Percentiles rank a stretch among this genome's conserved stretches.
Conservation (phyloP, 495 filamentous ascomycete genomes). For the Podospora appendiculata region DNA sequence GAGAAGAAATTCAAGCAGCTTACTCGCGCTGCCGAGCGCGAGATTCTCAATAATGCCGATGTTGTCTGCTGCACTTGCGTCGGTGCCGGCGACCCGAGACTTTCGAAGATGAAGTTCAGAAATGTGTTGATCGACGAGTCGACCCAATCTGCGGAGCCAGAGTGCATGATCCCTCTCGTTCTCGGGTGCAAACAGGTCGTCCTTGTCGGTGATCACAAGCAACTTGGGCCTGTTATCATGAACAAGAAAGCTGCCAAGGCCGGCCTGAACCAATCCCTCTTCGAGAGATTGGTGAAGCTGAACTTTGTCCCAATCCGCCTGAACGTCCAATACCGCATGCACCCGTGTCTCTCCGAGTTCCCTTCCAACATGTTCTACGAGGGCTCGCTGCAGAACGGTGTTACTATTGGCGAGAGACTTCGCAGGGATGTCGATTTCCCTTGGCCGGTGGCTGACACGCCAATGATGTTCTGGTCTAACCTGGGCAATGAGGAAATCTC, state of each 20-base stretch:
- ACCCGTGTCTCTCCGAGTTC: slow-evolving; percentile 95
- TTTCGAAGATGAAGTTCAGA: slow-evolving; percentile 94
- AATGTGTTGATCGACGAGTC: slow-evolving; percentile 98
- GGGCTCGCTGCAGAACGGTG: slow-evolving; percentile 92
- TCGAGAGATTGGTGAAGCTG: slow-evolving; percentile 91
- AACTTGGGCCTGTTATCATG: slow-evolving; percentile 98
- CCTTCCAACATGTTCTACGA: slow-evolving; percentile 99
- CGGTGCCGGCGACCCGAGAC: slow-evolving; percentile 90
- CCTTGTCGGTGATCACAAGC: slow-evolving; percentile 95
- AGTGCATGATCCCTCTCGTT: slow-evolving; percentile 98
- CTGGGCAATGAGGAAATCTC: slow-evolving; percentile 97
- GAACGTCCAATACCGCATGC: slow-evolving; percentile 99
- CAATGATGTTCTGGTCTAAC: slow-evolving; percentile 99
- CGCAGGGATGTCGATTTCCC: slow-evolving; percentile 96
- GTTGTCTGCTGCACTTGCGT: slow-evolving; percentile 99
- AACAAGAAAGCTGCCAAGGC: slow-evolving; percentile 99
- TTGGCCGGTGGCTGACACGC: slow-evolving; percentile 87
- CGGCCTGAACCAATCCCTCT: slow-evolving; percentile 93
- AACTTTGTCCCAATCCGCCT: slow-evolving; percentile 88
- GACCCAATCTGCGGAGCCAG: slow-evolving; percentile 96
- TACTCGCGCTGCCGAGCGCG: slow-evolving; percentile 86
- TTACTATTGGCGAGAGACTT: slow-evolving; percentile 80
- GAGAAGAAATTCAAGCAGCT: slow-evolving; percentile 97
- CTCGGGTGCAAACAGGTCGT: slow-evolving; percentile 98
- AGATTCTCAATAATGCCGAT: slow-evolving; percentile 92